Conservation (phyloP, 352 stramenopile genomes). For the Blastocystis sp. region DNA sequence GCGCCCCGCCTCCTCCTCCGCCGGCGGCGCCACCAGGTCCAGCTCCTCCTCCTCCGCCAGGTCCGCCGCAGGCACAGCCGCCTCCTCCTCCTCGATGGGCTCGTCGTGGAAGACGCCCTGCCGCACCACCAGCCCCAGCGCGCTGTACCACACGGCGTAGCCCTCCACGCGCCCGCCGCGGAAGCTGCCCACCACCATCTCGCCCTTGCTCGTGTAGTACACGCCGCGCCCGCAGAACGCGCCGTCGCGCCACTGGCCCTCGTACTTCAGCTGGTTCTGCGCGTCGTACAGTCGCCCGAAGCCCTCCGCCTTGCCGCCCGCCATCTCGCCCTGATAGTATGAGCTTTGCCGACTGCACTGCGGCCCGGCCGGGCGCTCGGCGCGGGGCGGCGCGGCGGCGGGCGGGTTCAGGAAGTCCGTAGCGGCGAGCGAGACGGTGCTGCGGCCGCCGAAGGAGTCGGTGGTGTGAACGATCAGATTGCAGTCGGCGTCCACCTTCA, state of each 20-base stretch:
- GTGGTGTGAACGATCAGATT: background rate
- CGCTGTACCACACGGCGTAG: background rate
- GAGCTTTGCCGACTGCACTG: conserved; percentile 26
- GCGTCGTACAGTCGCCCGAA: conserved; percentile 27
- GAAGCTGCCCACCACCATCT: conserved; percentile 2
- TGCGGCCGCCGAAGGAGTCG: conserved; percentile 3
- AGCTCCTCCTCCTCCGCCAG: background rate
- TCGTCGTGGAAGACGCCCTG: background rate
- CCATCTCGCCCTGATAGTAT: conserved; percentile 68
- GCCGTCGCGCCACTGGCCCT: conserved; percentile 17
- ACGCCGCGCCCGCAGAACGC: conserved; percentile 2
- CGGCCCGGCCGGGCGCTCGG: background rate
- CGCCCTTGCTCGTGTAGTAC: conserved; percentile 22
- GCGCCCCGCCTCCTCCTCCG: background rate
- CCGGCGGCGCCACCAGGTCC: background rate
- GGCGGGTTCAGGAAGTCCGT: conserved; percentile 22
- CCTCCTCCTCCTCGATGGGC: background rate
- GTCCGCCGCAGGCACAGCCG: background rate
- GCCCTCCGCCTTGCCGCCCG: background rate
- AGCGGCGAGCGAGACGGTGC: conserved; percentile 8
- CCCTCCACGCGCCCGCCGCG: conserved; percentile 2
- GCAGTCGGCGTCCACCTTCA: conserved; percentile 5
- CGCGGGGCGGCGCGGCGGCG: background rate
- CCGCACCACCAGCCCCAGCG: conserved; percentile 27
- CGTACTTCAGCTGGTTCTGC: conserved; percentile 34